phyloP scores from a whole-genome alignment of 768 basidiomycete species.

The Trametes gibbosa region DNA sequence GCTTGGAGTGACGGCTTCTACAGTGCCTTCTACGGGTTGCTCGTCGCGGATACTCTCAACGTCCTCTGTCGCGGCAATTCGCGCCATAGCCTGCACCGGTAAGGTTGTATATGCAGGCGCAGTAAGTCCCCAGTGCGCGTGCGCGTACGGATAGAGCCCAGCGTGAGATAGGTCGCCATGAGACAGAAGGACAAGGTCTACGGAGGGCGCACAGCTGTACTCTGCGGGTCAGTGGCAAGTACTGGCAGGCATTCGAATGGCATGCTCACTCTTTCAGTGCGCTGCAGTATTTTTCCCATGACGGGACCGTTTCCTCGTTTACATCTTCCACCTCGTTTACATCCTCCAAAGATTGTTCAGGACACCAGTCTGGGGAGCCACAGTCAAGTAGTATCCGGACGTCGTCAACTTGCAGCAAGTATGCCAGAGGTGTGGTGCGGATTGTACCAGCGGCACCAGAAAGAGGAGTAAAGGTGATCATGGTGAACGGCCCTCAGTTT shows the following conservation, averaged over 20 bases:
- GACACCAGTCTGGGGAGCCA: slow-evolving; percentile 85
- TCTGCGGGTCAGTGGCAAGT: background rate
- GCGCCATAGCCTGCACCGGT: slow-evolving; percentile 93
- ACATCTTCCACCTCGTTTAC: too few species aligned
- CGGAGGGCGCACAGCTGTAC: slow-evolving; percentile 66
- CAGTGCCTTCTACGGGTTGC: slow-evolving; percentile 56
- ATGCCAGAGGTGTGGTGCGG: slow-evolving; percentile 65
- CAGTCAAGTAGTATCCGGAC: slow-evolving; percentile 92
- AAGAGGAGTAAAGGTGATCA: slow-evolving; percentile 95
- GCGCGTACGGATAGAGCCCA: slow-evolving; percentile 91
- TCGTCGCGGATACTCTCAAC: slow-evolving; percentile 78
- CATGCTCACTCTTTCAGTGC: slow-evolving; percentile 61
- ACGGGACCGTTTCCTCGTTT: slow-evolving; percentile 30
- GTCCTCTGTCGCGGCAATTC: slow-evolving; percentile 88
- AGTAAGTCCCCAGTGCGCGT: slow-evolving; percentile 80
- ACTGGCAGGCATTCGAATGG: background rate
- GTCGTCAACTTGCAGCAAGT: slow-evolving; percentile 92
- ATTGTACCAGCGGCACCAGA: slow-evolving; percentile 77
- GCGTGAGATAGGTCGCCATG: slow-evolving; percentile 89
- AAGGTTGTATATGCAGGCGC: slow-evolving; percentile 93
- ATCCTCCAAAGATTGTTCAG: slow-evolving; percentile 42
- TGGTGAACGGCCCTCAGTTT: slow-evolving; percentile 28
- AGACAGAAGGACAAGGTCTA: slow-evolving; percentile 91
- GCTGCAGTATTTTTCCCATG: slow-evolving; percentile 66
- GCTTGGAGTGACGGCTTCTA: background rate